A percentile compares a stretch with the other conserved stretches of the same genome.
Conservation (phyloP, 1,284 basidiomycete genomes). For the Leccinum cinnamomeum region DNA sequence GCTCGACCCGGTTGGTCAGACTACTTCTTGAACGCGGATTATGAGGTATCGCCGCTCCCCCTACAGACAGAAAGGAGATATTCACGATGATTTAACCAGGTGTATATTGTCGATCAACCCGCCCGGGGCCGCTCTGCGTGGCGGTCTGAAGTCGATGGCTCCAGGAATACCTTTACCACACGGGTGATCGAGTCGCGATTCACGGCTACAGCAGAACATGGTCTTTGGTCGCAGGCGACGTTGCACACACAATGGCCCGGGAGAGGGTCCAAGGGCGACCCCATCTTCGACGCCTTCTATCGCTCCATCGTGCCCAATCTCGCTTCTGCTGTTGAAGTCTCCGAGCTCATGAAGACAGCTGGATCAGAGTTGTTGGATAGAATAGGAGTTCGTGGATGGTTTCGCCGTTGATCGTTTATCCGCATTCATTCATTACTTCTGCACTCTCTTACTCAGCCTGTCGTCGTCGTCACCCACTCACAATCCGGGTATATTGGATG, state of each 20-base stretch:
- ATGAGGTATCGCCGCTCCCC: conserved; percentile 37
- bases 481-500: conserved; percentile 49
- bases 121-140: conserved; percentile 49
- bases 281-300: conserved; percentile 46
- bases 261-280: conserved; percentile 46
- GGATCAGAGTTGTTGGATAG: conserved; percentile 32
- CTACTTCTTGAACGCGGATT: conserved; percentile 47
- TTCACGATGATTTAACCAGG: conserved; percentile 28
- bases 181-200: conserved; percentile 42
- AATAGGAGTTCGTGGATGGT: conserved; percentile 30
- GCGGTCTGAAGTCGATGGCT: conserved; percentile 43
- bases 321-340: conserved; percentile 25
- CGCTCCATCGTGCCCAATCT: conserved; percentile 36
- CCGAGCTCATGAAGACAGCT: conserved; percentile 31
- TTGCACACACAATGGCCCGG: conserved; percentile 55
- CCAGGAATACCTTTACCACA: conserved; percentile 34
- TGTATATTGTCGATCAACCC: conserved; percentile 54
- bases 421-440: conserved; percentile 1
- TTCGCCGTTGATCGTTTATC: neutral
- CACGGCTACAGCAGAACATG: conserved; percentile 42
- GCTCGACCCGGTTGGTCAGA: conserved; percentile 51
- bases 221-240: conserved; percentile 47
- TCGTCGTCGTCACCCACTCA: conserved; percentile 47
- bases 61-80: neutral
- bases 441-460: conserved; percentile 35